Percentiles rank a stretch among this genome's conserved stretches.
phyloP scores from a whole-genome alignment of 192 early-diverging fungal genomes.

The Spizellomyces punctatus region DNA sequence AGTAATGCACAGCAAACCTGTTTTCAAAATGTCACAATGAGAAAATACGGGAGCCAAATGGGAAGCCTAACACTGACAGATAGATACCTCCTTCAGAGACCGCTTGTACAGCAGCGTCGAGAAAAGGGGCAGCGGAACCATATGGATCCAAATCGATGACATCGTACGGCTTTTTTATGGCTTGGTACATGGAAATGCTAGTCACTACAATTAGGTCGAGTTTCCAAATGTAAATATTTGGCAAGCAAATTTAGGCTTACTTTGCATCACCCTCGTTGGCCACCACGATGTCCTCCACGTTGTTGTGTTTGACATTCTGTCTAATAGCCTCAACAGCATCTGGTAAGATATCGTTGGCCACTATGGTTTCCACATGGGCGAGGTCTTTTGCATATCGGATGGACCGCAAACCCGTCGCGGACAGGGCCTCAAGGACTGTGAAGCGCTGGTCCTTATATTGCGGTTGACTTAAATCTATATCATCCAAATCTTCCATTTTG shows the following conservation, averaged over 20 bases:
- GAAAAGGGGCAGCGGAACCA: slow-evolving; percentile 91
- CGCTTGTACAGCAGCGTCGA: slow-evolving; percentile 92
- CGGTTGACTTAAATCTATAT: neutral
- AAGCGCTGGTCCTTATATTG: slow-evolving; percentile 28
- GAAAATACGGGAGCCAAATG: neutral
- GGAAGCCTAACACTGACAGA: too few species aligned
- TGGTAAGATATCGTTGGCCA: slow-evolving; percentile 90
- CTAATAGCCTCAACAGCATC: slow-evolving; percentile 89
- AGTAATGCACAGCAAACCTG: slow-evolving; percentile 91
- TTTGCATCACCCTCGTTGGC: slow-evolving; percentile 86
- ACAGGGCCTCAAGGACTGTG: slow-evolving; percentile 86
- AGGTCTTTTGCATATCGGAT: slow-evolving; percentile 98
- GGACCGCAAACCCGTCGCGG: slow-evolving; percentile 92
- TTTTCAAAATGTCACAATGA: neutral
- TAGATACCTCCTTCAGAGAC: slow-evolving; percentile 76
- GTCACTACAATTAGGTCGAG: neutral
- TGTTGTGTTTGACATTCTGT: slow-evolving; percentile 84
- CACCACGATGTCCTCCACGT: slow-evolving; percentile 71
- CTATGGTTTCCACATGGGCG: slow-evolving; percentile 65
- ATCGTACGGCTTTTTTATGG: slow-evolving; percentile 58
- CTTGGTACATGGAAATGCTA: slow-evolving; percentile 48
- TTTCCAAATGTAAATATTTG: neutral
- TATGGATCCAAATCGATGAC: slow-evolving; percentile 97
- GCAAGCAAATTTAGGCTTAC: slow-evolving; percentile 40
- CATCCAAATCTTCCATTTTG: neutral